These are phyloP conservation scores for Pichia sp. DNA, from an alignment of 1,139 yeast species.

Conservation along the genomic window DNA sequence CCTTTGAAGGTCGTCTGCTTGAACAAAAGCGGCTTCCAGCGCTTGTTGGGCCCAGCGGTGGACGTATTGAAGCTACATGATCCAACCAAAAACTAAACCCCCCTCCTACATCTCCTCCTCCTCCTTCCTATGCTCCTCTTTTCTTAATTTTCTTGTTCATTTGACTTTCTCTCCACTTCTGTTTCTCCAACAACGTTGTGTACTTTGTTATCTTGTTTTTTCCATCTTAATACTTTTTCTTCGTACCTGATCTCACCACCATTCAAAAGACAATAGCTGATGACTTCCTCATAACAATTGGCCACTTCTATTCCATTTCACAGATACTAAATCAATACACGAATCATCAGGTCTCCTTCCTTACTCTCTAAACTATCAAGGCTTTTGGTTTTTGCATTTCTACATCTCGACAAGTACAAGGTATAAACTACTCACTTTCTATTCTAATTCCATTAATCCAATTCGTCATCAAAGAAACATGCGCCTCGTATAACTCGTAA, in stretches of 20 bases:
- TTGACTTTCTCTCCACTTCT: background rate
- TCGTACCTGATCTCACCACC: background rate
- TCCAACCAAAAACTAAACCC: slow-evolving; percentile 51
- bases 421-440: background rate
- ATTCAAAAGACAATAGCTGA: background rate
- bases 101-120: background rate
- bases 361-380: background rate
- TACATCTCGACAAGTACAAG: background rate
- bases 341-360: background rate
- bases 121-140: background rate
- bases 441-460: background rate
- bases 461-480: background rate
- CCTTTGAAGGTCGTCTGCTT: slow-evolving; percentile 82
- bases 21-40: slow-evolving; percentile 88
- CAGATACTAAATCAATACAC: no score
- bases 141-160: background rate
- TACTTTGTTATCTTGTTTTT: background rate
- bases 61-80: slow-evolving; percentile 73
- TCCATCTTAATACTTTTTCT: background rate
- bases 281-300: background rate
- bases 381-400: background rate
- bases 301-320: background rate
- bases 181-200: background rate
- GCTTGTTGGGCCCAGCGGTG: slow-evolving; percentile 90
- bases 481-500: background rate